Conservation (phyloP, 2,329 filamentous ascomycete species). For the Cordyceps tenuipes region DNA sequence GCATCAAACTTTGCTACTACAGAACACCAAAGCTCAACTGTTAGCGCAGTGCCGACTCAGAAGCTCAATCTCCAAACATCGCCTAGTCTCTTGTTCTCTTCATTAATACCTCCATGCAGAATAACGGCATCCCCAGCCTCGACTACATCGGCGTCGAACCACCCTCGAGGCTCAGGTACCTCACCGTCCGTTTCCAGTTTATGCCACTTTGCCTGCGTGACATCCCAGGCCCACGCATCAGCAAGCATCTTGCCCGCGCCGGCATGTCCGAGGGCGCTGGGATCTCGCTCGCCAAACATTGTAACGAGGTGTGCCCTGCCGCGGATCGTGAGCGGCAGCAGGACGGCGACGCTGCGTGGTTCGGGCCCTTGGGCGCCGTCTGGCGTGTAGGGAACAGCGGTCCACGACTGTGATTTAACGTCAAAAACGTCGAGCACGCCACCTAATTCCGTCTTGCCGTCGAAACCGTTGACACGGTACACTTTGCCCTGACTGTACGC, state of each 20-base stretch:
- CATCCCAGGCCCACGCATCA: constrained; percentile 33
- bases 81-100: constrained; percentile 28
- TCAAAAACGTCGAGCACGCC: constrained; percentile 44
- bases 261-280: constrained; percentile 29
- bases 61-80: constrained; percentile 30
- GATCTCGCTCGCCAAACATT: constrained; percentile 32
- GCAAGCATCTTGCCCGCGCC: constrained; percentile 32
- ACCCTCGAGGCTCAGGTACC: constrained; percentile 26
- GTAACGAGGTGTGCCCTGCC: constrained; percentile 25
- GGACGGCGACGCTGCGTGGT: constrained; percentile 23
- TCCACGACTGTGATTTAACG: constrained; percentile 18
- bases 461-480: constrained; percentile 57
- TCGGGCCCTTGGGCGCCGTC: constrained; percentile 23
- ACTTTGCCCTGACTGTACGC: constrained; percentile 27
- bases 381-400: constrained; percentile 17
- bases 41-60: neutral
- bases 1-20: too few relatives aligned
- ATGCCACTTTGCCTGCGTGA: constrained; percentile 22
- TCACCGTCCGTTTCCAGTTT: constrained; percentile 18
- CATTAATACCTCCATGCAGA: constrained; percentile 31
- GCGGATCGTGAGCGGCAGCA: constrained; percentile 18
- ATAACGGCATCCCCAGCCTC: constrained; percentile 19
- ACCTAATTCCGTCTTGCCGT: constrained; percentile 51
- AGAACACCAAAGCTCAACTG: too few relatives aligned
- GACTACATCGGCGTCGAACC: constrained; percentile 31